phyloP scores from a whole-genome alignment of 208 protist species.

The Phytomonas francai region DNA sequence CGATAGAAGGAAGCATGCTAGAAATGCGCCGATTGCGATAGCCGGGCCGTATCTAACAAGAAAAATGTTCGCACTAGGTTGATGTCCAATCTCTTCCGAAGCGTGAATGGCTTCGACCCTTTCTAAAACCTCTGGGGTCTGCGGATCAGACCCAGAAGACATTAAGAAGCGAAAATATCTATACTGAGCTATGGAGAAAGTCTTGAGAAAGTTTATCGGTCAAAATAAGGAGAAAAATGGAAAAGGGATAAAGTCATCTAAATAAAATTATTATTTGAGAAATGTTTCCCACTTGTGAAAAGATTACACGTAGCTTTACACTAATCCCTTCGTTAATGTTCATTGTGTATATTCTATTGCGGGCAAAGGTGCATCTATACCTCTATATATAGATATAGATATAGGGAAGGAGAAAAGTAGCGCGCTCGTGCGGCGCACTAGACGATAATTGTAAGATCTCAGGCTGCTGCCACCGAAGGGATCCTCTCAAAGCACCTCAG shows the following conservation, averaged over 20 bases:
- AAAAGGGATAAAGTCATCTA: neutral
- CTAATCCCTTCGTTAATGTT: neutral
- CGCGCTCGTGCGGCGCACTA: neutral
- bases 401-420: neutral
- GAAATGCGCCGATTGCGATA: constrained; percentile 22
- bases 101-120: neutral
- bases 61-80: constrained; percentile 11
- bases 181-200: neutral
- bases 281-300: neutral
- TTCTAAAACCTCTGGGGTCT: neutral
- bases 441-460: neutral
- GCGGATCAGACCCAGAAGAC: neutral
- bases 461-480: too few species aligned
- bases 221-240: neutral
- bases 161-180: neutral
- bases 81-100: neutral
- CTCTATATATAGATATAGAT: neutral
- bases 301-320: neutral
- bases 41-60: constrained; percentile 31
- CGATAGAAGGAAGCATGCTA: constrained; percentile 26
- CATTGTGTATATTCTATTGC: neutral
- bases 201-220: neutral
- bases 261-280: neutral
- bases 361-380: neutral
- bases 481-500: constrained; percentile 23